These are phyloP conservation scores for Ascochyta lentis DNA, from an alignment of 2,329 filamentous ascomycete genomes.

Conservation along the genomic window DNA sequence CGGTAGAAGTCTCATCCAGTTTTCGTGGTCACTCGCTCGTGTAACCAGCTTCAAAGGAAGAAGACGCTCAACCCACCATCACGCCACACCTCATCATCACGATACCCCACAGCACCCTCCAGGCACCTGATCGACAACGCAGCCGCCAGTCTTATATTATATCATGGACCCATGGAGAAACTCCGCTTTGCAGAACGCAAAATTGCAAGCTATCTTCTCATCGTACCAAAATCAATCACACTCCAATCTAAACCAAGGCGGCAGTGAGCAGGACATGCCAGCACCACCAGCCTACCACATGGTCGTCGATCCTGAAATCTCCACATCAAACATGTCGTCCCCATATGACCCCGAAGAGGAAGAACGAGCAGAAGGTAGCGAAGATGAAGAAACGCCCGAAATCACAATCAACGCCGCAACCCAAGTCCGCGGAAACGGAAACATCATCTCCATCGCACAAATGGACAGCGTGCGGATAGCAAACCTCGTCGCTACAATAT, in stretches of 20 bases:
- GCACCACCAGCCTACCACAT: slow-evolving; percentile 41
- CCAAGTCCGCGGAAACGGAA: slow-evolving; percentile 43
- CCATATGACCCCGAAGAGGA: slow-evolving; percentile 30
- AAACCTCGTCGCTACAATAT: slow-evolving; percentile 31
- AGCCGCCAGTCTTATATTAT: slow-evolving; percentile 6
- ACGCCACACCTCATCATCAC: slow-evolving; percentile 37
- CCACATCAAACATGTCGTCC: slow-evolving; percentile 27
- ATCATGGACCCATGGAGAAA: slow-evolving; percentile 33
- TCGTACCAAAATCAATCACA: slow-evolving; percentile 7
- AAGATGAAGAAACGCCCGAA: slow-evolving; percentile 36
- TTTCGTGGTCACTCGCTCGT: slow-evolving; percentile 30
- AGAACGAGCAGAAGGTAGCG: slow-evolving; percentile 22
- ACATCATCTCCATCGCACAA: slow-evolving; percentile 43
- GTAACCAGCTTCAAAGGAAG: slow-evolving; percentile 17
- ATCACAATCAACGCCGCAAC: slow-evolving; percentile 45
- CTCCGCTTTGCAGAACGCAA: slow-evolving; percentile 29
- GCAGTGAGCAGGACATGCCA: slow-evolving; percentile 22
- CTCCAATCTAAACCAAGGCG: slow-evolving; percentile 5
- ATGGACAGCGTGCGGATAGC: slow-evolving; percentile 41
- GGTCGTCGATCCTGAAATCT: slow-evolving; percentile 31
- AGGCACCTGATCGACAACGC: slow-evolving; percentile 16
- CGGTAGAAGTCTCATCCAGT: slow-evolving; percentile 31
- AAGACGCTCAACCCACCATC: slow-evolving; percentile 38
- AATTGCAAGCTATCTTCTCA: slow-evolving; percentile 21
- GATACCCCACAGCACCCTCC: slow-evolving; percentile 22